These are phyloP conservation scores for Aspergillus tubingensis DNA, from an alignment of 2,329 filamentous ascomycete species.

Conservation along the genomic window DNA sequence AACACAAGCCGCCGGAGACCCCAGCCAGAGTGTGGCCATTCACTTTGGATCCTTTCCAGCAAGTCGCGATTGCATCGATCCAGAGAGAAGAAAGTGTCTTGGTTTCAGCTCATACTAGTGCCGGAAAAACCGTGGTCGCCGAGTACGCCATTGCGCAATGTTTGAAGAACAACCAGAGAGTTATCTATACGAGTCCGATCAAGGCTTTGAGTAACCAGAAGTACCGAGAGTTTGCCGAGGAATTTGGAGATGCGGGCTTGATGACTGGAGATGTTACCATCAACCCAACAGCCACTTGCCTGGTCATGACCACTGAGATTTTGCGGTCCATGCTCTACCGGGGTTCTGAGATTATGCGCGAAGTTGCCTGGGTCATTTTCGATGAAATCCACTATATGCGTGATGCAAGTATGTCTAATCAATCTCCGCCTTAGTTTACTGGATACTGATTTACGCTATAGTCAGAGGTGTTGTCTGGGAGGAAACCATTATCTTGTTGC, in stretches of 20 bases:
- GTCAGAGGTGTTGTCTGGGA: conserved; percentile 96
- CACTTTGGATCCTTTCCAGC: conserved; percentile 95
- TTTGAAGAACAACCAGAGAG: conserved; percentile 93
- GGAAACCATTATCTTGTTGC: conserved; percentile 95
- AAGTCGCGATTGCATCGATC: conserved; percentile 90
- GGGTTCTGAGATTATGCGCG: conserved; percentile 98
- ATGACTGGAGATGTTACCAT: conserved; percentile 99
- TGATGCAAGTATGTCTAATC: conserved; percentile 64
- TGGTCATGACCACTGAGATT: conserved; percentile 99
- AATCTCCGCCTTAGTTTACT: neutral
- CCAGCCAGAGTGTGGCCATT: conserved; percentile 86
- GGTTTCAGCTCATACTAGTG: conserved; percentile 95
- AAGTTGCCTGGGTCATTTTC: conserved; percentile 97
- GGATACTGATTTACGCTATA: conserved; percentile 26
- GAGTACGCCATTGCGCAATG: conserved; percentile 98
- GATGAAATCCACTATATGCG: conserved; percentile 99
- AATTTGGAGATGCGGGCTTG: conserved; percentile 94
- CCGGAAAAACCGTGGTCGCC: conserved; percentile 96
- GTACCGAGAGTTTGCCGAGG: conserved; percentile 91
- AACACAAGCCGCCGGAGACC: conserved; percentile 85
- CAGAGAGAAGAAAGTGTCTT: conserved; percentile 94
- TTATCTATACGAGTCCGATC: conserved; percentile 99
- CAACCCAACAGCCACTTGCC: conserved; percentile 94
- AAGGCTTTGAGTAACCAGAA: conserved; percentile 99
- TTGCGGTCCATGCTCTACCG: conserved; percentile 96